These are phyloP conservation scores for Candida mesenterica DNA, from an alignment of 1,139 yeast species.

Conservation along the genomic window DNA sequence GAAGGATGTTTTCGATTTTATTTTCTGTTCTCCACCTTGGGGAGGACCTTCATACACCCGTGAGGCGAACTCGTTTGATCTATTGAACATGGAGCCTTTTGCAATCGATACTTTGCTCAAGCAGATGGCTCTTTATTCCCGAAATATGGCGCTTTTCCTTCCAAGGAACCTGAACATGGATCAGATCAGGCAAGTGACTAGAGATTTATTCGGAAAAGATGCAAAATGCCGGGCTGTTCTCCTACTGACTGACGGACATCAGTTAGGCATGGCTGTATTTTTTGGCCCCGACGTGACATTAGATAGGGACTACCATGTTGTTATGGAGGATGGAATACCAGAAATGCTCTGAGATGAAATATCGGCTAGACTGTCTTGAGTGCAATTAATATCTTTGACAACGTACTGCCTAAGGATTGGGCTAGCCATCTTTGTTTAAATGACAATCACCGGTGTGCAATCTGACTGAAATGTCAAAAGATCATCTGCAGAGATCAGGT, in stretches of 20 bases:
- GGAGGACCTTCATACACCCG: constrained; percentile 77
- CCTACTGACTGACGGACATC: constrained; percentile 39
- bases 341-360: no score
- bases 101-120: constrained; percentile 43
- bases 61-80: constrained; percentile 15
- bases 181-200: constrained; percentile 53
- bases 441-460: no score
- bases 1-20: constrained; percentile 51
- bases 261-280: constrained; percentile 57
- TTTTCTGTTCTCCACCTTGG: constrained; percentile 95
- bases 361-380: no score
- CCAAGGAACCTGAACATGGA: constrained; percentile 67
- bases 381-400: no score
- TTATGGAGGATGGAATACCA: no score
- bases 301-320: background rate
- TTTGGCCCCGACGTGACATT: constrained; percentile 50
- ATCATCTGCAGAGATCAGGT: no score
- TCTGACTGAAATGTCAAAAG: no score
- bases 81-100: constrained; percentile 45
- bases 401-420: no score
- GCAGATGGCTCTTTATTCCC: constrained; percentile 42
- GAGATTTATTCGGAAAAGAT: constrained; percentile 41
- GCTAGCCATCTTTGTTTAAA: no score
- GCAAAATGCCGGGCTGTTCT: constrained; percentile 50
- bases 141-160: constrained; percentile 66